A percentile compares a stretch with the other conserved stretches of the same genome.
Conservation (phyloP, 371 early-diverging fungal species). For the Mucor indicus region DNA sequence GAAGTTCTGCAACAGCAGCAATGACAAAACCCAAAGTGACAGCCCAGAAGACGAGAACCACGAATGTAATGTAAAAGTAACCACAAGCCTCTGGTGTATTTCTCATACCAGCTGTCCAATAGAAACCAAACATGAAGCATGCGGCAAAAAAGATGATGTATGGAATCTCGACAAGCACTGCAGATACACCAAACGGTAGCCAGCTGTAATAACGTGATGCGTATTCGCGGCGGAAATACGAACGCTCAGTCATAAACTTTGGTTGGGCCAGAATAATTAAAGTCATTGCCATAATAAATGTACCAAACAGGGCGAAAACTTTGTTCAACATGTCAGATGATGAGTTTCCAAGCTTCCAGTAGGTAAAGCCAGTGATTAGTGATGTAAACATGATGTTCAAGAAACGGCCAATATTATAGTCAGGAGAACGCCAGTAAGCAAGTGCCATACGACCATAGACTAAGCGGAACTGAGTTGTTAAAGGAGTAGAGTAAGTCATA, state of each 20-base stretch:
- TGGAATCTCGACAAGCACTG: constrained; percentile 58
- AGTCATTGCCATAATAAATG: constrained; percentile 59
- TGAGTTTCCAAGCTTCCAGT: constrained; percentile 56
- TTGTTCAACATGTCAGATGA: constrained; percentile 65
- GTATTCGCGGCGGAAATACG: constrained; percentile 69
- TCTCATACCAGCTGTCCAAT: constrained; percentile 52
- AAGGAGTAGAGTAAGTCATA: constrained; percentile 24
- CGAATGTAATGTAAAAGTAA: constrained; percentile 53
- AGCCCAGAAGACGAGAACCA: constrained; percentile 51
- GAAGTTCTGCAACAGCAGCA: constrained; percentile 55
- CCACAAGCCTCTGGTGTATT: constrained; percentile 30
- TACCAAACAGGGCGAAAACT: constrained; percentile 69
- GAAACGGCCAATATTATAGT: constrained; percentile 65
- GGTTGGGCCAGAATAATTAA: constrained; percentile 72
- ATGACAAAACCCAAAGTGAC: constrained; percentile 62
- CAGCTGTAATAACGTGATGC: constrained; percentile 73
- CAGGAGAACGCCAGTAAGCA: constrained; percentile 63
- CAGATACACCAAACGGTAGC: constrained; percentile 54
- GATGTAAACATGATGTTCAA: constrained; percentile 47
- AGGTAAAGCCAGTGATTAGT: constrained; percentile 71
- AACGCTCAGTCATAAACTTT: constrained; percentile 66
- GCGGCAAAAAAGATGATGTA: constrained; percentile 46
- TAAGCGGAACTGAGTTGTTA: constrained; percentile 40
- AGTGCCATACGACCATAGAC: constrained; percentile 60
- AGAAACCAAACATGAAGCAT: constrained; percentile 35